Evolutionary conservation across 1,139 yeast species (phyloP).

Genomic region (Sugiyamaella novakii): DNA sequence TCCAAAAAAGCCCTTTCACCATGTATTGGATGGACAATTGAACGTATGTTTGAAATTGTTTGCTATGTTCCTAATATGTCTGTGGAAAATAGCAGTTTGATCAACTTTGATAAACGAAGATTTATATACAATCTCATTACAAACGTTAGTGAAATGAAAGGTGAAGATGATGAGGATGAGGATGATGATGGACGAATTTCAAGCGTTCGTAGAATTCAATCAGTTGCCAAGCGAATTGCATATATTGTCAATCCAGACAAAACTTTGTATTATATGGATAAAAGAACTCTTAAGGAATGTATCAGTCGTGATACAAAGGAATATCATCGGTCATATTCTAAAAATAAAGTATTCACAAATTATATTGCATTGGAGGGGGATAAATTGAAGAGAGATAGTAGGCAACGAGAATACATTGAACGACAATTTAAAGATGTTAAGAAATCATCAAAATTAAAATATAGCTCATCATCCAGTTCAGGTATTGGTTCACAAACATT

Average conservation of each 20-base stretch:
- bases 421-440: conserved; percentile 45
- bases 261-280: conserved; percentile 36
- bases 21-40: conserved; percentile 80
- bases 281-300: conserved; percentile 43
- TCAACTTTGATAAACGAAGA: conserved; percentile 70
- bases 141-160: conserved; percentile 51
- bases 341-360: conserved; percentile 48
- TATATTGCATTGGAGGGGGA: conserved; percentile 53
- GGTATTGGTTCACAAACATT: conserved; percentile 17
- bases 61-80: conserved; percentile 70
- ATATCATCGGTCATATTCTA: conserved; percentile 40
- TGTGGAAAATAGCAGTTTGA: conserved; percentile 56
- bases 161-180: conserved; percentile 21
- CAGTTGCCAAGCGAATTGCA: conserved; percentile 29
- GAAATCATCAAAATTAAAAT: conserved; percentile 28
- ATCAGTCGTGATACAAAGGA: conserved; percentile 50
- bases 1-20: conserved; percentile 54
- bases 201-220: background rate
- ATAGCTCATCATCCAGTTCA: conserved; percentile 7
- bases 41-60: conserved; percentile 62
- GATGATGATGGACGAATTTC: conserved; percentile 22
- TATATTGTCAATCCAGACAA: conserved; percentile 38
- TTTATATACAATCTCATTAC: conserved; percentile 58
- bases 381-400: conserved; percentile 54
- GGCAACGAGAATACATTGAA: conserved; percentile 49